Base-by-base conservation (phyloP, 805 yeast species). In the Kazachstania taianensis region DNA sequence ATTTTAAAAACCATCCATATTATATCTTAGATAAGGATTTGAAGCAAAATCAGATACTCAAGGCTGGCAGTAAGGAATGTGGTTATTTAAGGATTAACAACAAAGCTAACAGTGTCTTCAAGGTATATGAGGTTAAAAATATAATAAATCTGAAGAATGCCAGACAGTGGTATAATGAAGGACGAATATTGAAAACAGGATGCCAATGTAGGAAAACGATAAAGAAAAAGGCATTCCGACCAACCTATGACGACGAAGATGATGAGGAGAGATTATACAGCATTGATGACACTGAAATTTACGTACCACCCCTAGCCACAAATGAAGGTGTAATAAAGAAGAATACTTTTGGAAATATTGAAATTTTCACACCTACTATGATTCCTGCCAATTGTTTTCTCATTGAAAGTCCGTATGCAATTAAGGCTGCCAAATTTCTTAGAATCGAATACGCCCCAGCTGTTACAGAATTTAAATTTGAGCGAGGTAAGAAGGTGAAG, bases 381-480 rank as follows among this genome's bases (percentile, higher is more conserved):
- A 61, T 89, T 2, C 98, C 98, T 0, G 67, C 61, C 13, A 87
- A 89, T 16, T 94, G 83, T 7, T 70, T 63, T 8, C 70, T 83
- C 36, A 60, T 86, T 5, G 62, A 68, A 5, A 58, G 72, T 45
- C 67, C 71, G 26, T 57, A 68, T 38, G 74, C 81, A 0, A 74
- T 71, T 26, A 66, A 66, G 32, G 96, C 97, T 0, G 94, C 94
- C 0, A 70, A 70, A 39, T 51, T 75, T 1, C 48, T 87, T 8
- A 74, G 71, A 0, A 67, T 89, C 5, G 94, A 84, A 44, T 85
- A 68, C 61, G 96, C 94, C 0, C 78, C 75, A 32, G 97, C 96
- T 0, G 87, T 86, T 2, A 78, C 79, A 2, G 84, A 87, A 0
- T 89, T 92, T 60, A 92, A 84, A 38, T 92, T 82, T 58, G 70